Conservation (phyloP, 305 asterid genomes). For the Lippia alba region DNA sequence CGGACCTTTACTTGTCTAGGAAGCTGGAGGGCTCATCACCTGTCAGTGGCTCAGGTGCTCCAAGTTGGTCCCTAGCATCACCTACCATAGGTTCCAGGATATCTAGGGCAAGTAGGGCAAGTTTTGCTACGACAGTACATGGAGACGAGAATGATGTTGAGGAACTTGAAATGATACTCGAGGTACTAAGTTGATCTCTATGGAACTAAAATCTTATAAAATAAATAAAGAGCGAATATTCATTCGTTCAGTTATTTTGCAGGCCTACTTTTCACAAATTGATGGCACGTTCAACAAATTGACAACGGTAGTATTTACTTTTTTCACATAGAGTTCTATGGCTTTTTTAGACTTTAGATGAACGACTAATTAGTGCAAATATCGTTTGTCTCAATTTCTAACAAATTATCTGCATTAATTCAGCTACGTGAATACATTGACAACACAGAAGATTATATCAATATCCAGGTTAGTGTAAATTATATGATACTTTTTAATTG, state of each 20-base stretch:
- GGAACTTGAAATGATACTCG: constrained; percentile 96
- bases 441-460: constrained; percentile 93
- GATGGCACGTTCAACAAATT: constrained; percentile 89
- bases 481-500: background rate
- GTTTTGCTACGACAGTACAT: constrained; percentile 67
- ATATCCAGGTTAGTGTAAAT: constrained; percentile 67
- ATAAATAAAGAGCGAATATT: constrained; percentile 8
- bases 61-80: constrained; percentile 72
- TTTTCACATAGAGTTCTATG: constrained; percentile 29
- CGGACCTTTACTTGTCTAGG: constrained; percentile 91
- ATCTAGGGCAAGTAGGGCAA: constrained; percentile 88
- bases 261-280: constrained; percentile 97
- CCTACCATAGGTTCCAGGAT: constrained; percentile 93
- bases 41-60: constrained; percentile 81
- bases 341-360: background rate
- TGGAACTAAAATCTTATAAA: background rate
- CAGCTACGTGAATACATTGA: constrained; percentile 95
- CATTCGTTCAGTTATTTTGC: constrained; percentile 27
- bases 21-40: constrained; percentile 78
- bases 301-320: constrained; percentile 54
- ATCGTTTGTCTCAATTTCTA: constrained; percentile 4
- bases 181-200: constrained; percentile 50
- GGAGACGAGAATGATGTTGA: constrained; percentile 93
- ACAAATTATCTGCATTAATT: constrained; percentile 13
- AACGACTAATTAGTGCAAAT: background rate